Evolutionary conservation across 306 rosid species (phyloP), one percentile per base, ranked within the genome.

Genomic region (Sophora flavescens): DNA sequence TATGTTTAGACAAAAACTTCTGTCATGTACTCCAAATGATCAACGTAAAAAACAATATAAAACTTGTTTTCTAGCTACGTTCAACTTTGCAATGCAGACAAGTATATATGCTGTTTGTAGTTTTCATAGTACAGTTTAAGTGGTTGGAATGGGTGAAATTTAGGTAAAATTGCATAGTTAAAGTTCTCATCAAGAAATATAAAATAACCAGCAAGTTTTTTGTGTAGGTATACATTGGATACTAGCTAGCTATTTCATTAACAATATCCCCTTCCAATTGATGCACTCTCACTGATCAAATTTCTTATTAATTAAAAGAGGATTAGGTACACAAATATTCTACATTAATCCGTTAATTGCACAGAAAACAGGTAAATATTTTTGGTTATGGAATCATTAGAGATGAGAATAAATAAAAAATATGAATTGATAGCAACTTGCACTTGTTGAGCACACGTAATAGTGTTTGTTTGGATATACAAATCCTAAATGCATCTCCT

Each of bases 401-500:
- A 78, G 72, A 78, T 83, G 72, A 61, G 69, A 68, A 78, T 78
- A 69, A 62, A 53, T 68, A 4, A 42, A 50, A 78, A 64, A 12
- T 9, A 67, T 11, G 68, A 51, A 8, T 1, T n/a, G 33, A 68
- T 57, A 22, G 70, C 75, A 72, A 74, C 69, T 78, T 59, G 58
- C 86, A 73, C 52, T 77, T 48, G 44, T 68, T 68, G 54, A 68
- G 18, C 56, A 63, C 56, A 63, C 32, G 59, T 78, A 62, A 79
- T 57, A 76, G 44, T 68, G 66, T 38, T n/a, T 0, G 4, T 61
- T 76, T 76, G 79, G 82, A 77, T 64, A 82, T 65, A 82, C 67
- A 77, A 63, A 76, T 76, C 78, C 70, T 22, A 45, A 77, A 54
- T 71, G 79, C 85, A 77, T 82, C 82, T 76, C 71, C 60, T 82